A percentile compares a stretch with the other conserved stretches of the same genome.
These are phyloP conservation scores for Fusarium cyanostomum DNA, from an alignment of 2,329 filamentous ascomycete species.

Conservation along the genomic window DNA sequence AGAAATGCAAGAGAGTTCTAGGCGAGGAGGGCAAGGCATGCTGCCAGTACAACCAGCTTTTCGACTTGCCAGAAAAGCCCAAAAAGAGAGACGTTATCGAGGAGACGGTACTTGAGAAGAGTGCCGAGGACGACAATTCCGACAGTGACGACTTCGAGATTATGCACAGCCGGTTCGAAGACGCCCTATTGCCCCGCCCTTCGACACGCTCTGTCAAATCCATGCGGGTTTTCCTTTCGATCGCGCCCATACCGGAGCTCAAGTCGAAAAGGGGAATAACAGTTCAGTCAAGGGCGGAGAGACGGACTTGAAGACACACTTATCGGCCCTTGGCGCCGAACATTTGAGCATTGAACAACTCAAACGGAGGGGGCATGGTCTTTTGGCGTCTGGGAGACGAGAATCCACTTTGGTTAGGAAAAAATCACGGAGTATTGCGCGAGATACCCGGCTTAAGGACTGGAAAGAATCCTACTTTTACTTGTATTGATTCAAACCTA, in stretches of 20 bases:
- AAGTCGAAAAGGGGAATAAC: slow-evolving; percentile 58
- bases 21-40: slow-evolving; percentile 56
- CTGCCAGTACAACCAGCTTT: slow-evolving; percentile 68
- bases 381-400: slow-evolving; percentile 15
- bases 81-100: slow-evolving; percentile 51
- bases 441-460: slow-evolving; percentile 35
- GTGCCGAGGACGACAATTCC: slow-evolving; percentile 34
- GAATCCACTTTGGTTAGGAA: neutral
- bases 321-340: neutral
- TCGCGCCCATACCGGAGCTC: slow-evolving; percentile 63
- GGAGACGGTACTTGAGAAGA: slow-evolving; percentile 53
- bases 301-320: slow-evolving; percentile 6
- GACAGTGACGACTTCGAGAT: slow-evolving; percentile 64
- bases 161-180: slow-evolving; percentile 66
- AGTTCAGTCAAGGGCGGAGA: slow-evolving; percentile 56
- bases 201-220: slow-evolving; percentile 59
- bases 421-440: slow-evolving; percentile 4
- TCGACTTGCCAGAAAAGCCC: slow-evolving; percentile 54
- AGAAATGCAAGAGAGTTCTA: slow-evolving; percentile 70
- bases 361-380: neutral
- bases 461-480: slow-evolving; percentile 25
- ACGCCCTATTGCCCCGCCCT: slow-evolving; percentile 59
- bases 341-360: neutral
- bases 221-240: slow-evolving; percentile 69
- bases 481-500: slow-evolving; percentile 25